Evolutionary conservation across 2,329 filamentous ascomycete species (phyloP).

Genomic region (Ceratocystis harringtonii): DNA sequence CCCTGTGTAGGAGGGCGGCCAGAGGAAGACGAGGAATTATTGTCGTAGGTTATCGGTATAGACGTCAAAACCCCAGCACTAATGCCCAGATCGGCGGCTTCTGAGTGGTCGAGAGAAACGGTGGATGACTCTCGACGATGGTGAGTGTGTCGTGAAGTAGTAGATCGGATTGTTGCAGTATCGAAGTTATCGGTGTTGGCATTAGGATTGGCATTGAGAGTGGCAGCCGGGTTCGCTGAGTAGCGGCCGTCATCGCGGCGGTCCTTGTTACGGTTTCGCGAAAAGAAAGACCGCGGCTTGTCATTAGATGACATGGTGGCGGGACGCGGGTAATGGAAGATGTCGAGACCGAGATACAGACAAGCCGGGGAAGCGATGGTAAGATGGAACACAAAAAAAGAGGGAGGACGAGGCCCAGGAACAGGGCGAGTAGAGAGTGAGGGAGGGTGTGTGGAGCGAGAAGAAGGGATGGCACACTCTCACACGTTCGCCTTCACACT

Average conservation of each 20-base stretch:
- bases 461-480: constrained; percentile 2
- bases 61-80: constrained; percentile 74
- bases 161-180: constrained; percentile 15
- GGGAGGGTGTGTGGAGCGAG: neutral
- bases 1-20: constrained; percentile 51
- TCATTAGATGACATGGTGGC: constrained; percentile 54
- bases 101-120: constrained; percentile 54
- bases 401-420: neutral
- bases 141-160: constrained; percentile 24
- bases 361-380: neutral
- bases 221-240: constrained; percentile 41
- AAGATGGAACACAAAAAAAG: neutral
- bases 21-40: constrained; percentile 38
- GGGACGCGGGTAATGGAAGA: constrained; percentile 52
- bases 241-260: constrained; percentile 46
- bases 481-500: neutral
- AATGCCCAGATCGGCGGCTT: constrained; percentile 48
- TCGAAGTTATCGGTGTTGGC: constrained; percentile 35
- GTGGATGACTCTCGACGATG: constrained; percentile 60
- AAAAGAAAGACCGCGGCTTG: constrained; percentile 67
- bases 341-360: constrained; percentile 33
- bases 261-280: constrained; percentile 64
- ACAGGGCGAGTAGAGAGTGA: neutral
- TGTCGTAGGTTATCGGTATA: constrained; percentile 62
- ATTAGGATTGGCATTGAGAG: constrained; percentile 49